Evolutionary conservation across 2,329 filamentous ascomycete species (phyloP).

Genomic region (Drechslerella dactyloides): DNA sequence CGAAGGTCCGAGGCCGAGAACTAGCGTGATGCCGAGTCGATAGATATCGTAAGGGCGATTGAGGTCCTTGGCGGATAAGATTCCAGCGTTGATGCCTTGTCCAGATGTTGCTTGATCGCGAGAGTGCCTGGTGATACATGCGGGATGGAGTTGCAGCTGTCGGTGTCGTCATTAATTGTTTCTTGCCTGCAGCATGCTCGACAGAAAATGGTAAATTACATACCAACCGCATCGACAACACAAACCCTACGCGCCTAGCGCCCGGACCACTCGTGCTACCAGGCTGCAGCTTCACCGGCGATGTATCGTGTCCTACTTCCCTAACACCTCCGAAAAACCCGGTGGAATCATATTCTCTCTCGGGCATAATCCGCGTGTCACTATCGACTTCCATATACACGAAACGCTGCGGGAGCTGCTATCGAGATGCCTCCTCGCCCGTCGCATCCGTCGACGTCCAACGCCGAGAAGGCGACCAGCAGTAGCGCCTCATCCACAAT

Average conservation of each 20-base stretch:
- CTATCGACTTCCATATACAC: background rate
- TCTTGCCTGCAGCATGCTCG: conserved; percentile 11
- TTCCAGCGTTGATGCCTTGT: conserved; percentile 6
- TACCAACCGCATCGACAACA: conserved; percentile 31
- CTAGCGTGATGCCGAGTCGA: background rate
- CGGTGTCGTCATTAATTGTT: conserved; percentile 28
- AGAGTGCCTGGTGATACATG: conserved; percentile 11
- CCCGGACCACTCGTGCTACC: background rate
- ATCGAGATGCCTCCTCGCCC: conserved; percentile 30
- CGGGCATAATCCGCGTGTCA: background rate
- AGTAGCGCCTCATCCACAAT: conserved; percentile 32
- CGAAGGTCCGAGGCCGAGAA: conserved; percentile 21
- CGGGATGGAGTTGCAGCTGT: conserved; percentile 5
- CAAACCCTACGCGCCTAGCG: background rate
- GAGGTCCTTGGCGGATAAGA: conserved; percentile 9
- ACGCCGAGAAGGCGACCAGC: conserved; percentile 17
- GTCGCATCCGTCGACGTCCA: conserved; percentile 18
- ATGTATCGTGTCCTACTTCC: too few relatives aligned
- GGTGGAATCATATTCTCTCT: background rate
- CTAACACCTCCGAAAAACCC: too few relatives aligned
- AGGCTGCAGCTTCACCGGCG: too few relatives aligned
- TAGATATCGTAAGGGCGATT: background rate
- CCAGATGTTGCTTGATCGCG: conserved; percentile 12
- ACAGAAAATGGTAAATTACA: background rate
- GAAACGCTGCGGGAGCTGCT: background rate